A percentile compares a stretch with the other conserved stretches of the same genome.
These are phyloP conservation scores for Botrytis byssoidea DNA, from an alignment of 2,329 filamentous ascomycete species.

Conservation along the genomic window DNA sequence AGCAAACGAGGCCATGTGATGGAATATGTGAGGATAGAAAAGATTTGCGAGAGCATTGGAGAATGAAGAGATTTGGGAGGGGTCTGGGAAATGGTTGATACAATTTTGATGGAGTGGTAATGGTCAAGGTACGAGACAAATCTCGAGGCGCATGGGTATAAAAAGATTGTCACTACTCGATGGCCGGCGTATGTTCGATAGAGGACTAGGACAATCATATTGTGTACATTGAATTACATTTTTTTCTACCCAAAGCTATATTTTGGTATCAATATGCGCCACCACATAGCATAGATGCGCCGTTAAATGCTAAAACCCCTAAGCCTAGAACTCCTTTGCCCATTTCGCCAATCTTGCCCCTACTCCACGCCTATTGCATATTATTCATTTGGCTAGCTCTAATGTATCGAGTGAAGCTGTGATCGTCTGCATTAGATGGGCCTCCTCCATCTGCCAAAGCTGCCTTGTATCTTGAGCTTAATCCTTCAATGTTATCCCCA, in stretches of 20 bases:
- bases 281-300: slow-evolving; percentile 35
- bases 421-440: slow-evolving; percentile 39
- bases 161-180: slow-evolving; percentile 16
- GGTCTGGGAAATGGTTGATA: background rate
- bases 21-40: background rate
- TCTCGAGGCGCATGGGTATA: slow-evolving; percentile 23
- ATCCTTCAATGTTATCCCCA: slow-evolving; percentile 53
- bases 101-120: slow-evolving; percentile 10
- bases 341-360: slow-evolving; percentile 15
- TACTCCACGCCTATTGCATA: slow-evolving; percentile 26
- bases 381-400: slow-evolving; percentile 37
- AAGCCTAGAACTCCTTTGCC: slow-evolving; percentile 26
- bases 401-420: slow-evolving; percentile 40
- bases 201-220: slow-evolving; percentile 1
- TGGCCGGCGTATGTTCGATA: slow-evolving; percentile 6
- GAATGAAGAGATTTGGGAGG: slow-evolving; percentile 1
- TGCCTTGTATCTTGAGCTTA: slow-evolving; percentile 74
- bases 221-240: slow-evolving; percentile 6
- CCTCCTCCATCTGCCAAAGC: slow-evolving; percentile 60
- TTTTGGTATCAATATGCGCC: slow-evolving; percentile 19
- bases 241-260: slow-evolving; percentile 14
- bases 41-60: slow-evolving; percentile 7
- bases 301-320: slow-evolving; percentile 34
- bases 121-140: slow-evolving; percentile 15
- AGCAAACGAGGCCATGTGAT: background rate